These are phyloP conservation scores for Ganoderma resinaceum DNA, from an alignment of 1,284 basidiomycete genomes.

Conservation along the genomic window DNA sequence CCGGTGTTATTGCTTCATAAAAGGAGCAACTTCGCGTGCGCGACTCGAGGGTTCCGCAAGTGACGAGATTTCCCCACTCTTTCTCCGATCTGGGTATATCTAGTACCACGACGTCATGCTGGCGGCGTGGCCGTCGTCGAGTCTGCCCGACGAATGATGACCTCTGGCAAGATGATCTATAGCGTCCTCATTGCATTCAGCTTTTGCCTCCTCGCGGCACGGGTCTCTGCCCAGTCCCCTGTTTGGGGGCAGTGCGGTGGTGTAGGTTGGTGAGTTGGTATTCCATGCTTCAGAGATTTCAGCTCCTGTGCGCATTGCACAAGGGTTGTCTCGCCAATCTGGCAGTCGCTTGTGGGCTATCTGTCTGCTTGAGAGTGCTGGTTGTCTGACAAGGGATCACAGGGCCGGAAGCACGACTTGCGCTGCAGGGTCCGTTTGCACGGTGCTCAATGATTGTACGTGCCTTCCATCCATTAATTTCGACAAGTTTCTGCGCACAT, in stretches of 20 bases:
- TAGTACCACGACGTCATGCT: conserved; percentile 2
- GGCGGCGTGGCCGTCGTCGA: not conserved
- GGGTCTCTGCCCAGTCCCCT: conserved; percentile 45
- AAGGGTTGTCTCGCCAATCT: not conserved
- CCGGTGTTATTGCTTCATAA: conserved; percentile 9
- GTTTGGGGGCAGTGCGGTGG: conserved; percentile 59
- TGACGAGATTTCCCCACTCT: conserved; percentile 29
- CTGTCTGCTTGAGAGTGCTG: not conserved
- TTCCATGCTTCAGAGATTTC: not conserved
- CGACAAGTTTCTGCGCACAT: conserved; percentile 1
- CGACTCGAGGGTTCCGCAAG: conserved; percentile 4
- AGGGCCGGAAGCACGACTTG: conserved; percentile 57
- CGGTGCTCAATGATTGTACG: conserved; percentile 51
- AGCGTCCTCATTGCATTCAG: conserved; percentile 23
- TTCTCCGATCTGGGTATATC: conserved; percentile 28
- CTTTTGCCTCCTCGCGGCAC: conserved; percentile 20
- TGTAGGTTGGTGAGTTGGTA: conserved; percentile 48
- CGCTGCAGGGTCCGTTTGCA: conserved; percentile 53
- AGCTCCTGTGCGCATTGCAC: not conserved
- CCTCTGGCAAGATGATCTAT: conserved; percentile 23
- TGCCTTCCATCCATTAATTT: conserved; percentile 6
- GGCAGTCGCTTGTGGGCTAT: not conserved
- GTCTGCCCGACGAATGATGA: not conserved
- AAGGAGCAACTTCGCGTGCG: conserved; percentile 30
- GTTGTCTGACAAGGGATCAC: conserved; percentile 14